A percentile compares a stretch with the other conserved stretches of the same genome.
Conservation (phyloP, 805 yeast genomes). For the Candida loeiensis region DNA sequence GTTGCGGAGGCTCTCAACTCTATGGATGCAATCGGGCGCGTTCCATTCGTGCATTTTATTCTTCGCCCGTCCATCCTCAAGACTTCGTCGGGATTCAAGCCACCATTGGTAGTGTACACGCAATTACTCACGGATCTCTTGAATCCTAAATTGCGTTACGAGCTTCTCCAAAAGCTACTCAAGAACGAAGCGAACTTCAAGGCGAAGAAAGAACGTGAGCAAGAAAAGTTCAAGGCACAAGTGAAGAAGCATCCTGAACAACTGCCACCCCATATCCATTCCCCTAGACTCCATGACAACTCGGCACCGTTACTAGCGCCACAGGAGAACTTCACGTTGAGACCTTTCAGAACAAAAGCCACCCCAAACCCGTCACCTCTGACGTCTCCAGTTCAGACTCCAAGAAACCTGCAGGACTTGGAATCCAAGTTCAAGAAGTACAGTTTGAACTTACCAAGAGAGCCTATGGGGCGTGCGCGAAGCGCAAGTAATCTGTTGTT, state of each 20-base stretch:
- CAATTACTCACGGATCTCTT: constrained; percentile 28
- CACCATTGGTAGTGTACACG: constrained; percentile 30
- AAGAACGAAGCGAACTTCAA: constrained; percentile 26
- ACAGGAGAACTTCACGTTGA: constrained; percentile 31
- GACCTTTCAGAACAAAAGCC: constrained; percentile 40
- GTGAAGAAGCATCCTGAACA: constrained; percentile 13
- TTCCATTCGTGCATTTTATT: constrained; percentile 40
- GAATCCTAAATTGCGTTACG: constrained; percentile 18
- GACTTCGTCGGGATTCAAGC: constrained; percentile 36
- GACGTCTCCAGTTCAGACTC: constrained; percentile 32
- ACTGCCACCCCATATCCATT: constrained; percentile 5
- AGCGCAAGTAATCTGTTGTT: constrained; percentile 22
- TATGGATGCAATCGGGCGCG: constrained; percentile 34
- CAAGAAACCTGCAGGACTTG: constrained; percentile 13
- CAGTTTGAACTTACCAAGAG: constrained; percentile 6
- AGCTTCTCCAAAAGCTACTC: constrained; percentile 19
- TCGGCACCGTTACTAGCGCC: constrained; percentile 7
- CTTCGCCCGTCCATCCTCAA: constrained; percentile 39
- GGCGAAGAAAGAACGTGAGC: constrained; percentile 24
- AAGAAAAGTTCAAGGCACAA: constrained; percentile 26
- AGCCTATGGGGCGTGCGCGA: constrained; percentile 10
- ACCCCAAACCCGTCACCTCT: constrained; percentile 41
- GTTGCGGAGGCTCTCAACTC: constrained; percentile 22
- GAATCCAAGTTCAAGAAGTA: constrained; percentile 10
- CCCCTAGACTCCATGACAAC: constrained; percentile 3